Base-by-base conservation (phyloP, 805 yeast species). In the Tetrapisispora iriomotensis region DNA sequence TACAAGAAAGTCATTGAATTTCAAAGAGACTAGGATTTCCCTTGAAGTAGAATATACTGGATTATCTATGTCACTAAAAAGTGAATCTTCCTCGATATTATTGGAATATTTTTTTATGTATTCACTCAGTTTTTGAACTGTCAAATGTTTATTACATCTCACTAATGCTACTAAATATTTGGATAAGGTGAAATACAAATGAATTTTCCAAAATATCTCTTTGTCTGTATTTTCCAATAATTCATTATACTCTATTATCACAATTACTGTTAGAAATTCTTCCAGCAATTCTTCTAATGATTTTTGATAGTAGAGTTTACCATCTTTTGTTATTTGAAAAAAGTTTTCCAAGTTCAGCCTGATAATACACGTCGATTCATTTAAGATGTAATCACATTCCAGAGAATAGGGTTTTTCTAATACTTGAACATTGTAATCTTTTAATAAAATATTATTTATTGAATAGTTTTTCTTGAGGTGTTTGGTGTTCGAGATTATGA, bases 141-240 rank as follows among this genome's bases (percentile, higher is more conserved):
- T 25, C 3, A 19, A 3, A 2, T 10, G 1, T 17, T 19, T 15
- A 4, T 38, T 15, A 13, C 14, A 6, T 9, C 15, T 10, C 4
- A 33, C 10, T 12, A 38, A 20, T 12, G 27, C 7, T 13, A 25
- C 4, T 15, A 44, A 37, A 14, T 43, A 38, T 23, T 37, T 34
- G 8, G 38, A 27, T 8, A 35, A 9, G 17, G 38, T 37, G 18
- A 54, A 34, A 32, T 39, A 48, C 13, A 46, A 25, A 2, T 39
- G 45, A 2, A 50, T 25, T 42, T 51, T 53, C 59, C 59, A 53
- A 28, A 54, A 46, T 9, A 47, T 40, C 21, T 54, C 54, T 4
- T 26, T 40, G 29, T 53, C 59, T 4, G 38, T 35, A 2, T 22
- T 14, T 18, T 44, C 46, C 13, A 47, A 22, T 1, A 35, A 19